phyloP scores from a whole-genome alignment of 2,329 filamentous ascomycete genomes.

The Xylogone sp. region DNA sequence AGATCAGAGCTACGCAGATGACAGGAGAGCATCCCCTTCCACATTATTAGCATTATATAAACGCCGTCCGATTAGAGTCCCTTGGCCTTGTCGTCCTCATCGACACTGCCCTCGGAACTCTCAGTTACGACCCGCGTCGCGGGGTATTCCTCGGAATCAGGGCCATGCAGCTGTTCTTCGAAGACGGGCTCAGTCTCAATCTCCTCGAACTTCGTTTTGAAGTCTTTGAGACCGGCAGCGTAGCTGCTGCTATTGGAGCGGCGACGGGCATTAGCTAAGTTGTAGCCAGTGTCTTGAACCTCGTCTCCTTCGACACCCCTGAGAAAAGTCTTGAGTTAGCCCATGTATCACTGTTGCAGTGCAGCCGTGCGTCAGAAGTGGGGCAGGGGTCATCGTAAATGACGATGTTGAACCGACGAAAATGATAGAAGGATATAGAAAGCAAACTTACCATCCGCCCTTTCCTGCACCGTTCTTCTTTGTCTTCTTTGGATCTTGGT shows the following conservation, averaged over 20 bases:
- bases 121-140: constrained; percentile 27
- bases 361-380: neutral
- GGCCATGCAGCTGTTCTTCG: constrained; percentile 78
- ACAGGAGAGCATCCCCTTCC: neutral
- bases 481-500: constrained; percentile 82
- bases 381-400: neutral
- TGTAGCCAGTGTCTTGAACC: constrained; percentile 78
- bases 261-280: constrained; percentile 79
- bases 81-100: constrained; percentile 38
- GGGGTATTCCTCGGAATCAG: constrained; percentile 30
- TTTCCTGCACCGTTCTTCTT: constrained; percentile 96
- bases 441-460: constrained; percentile 77
- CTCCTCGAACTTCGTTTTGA: constrained; percentile 96
- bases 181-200: constrained; percentile 88
- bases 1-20: constrained; percentile 3
- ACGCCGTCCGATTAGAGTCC: constrained; percentile 33
- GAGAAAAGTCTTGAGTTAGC: constrained; percentile 4
- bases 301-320: constrained; percentile 87
- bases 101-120: constrained; percentile 26
- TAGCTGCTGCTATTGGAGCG: constrained; percentile 86
- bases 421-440: neutral
- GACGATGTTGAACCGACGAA: neutral
- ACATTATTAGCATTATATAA: neutral
- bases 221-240: constrained; percentile 65
- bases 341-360: neutral